Conservation (phyloP, 163 green algal species). For the Chlorella variabilis region DNA sequence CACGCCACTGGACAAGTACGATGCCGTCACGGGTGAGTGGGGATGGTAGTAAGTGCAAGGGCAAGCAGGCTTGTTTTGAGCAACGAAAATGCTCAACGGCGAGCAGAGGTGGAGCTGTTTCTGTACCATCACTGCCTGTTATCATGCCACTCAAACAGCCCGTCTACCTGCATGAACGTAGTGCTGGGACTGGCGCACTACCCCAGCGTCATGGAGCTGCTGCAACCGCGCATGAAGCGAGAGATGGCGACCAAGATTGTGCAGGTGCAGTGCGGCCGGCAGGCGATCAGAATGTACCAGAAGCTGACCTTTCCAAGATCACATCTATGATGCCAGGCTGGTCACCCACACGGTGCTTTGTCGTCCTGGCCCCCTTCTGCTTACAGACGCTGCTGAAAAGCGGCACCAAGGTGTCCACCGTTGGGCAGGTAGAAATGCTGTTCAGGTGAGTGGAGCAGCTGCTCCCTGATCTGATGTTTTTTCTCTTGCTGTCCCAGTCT, state of each 20-base stretch:
- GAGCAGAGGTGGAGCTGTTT: too few species aligned
- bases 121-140: too few species aligned
- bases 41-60: neutral
- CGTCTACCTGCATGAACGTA: too few species aligned
- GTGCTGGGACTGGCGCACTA: conserved; percentile 85
- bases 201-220: conserved; percentile 77
- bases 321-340: conserved; percentile 40
- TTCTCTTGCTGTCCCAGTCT: too few species aligned
- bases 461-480: too few species aligned
- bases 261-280: too few species aligned
- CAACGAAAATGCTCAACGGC: too few species aligned
- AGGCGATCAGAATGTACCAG: too few species aligned
- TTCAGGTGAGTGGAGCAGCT: conserved; percentile 55
- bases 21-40: conserved; percentile 60
- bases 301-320: too few species aligned
- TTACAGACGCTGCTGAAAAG: conserved; percentile 60
- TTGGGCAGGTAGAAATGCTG: conserved; percentile 77
- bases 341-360: conserved; percentile 42
- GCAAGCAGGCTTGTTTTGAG: neutral
- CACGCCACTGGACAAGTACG: conserved; percentile 71
- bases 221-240: conserved; percentile 75
- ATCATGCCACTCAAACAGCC: too few species aligned
- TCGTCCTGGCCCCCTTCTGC: neutral
- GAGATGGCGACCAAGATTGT: conserved; percentile 81
- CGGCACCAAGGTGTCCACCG: conserved; percentile 44